Evolutionary conservation across 495 filamentous ascomycete species (phyloP).

Genomic region (Annulohypoxylon nitens): DNA sequence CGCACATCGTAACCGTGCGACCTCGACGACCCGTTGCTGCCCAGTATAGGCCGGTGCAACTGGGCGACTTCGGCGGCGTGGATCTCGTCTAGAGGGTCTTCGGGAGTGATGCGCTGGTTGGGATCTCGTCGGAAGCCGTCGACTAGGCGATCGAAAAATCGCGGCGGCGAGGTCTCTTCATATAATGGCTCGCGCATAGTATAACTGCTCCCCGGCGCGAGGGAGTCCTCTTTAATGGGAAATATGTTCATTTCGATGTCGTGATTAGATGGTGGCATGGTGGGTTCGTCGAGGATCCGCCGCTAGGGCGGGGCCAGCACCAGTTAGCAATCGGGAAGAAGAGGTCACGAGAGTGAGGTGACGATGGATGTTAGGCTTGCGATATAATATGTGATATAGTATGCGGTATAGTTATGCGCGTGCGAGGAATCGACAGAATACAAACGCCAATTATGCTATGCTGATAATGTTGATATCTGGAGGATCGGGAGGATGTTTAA

Average conservation of each 20-base stretch:
- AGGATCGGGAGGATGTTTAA: background rate
- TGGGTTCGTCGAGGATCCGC: constrained; percentile 27
- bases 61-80: constrained; percentile 46
- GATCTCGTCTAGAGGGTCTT: constrained; percentile 65
- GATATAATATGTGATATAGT: background rate
- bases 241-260: constrained; percentile 56
- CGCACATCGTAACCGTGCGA: constrained; percentile 78
- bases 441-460: background rate
- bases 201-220: constrained; percentile 56
- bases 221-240: constrained; percentile 56
- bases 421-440: background rate
- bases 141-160: constrained; percentile 65
- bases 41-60: constrained; percentile 42
- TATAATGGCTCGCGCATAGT: constrained; percentile 58
- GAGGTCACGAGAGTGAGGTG: background rate
- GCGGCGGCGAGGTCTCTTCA: constrained; percentile 44
- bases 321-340: constrained; percentile 4
- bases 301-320: constrained; percentile 16
- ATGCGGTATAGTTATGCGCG: background rate
- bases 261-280: constrained; percentile 49
- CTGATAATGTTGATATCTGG: background rate
- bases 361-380: background rate
- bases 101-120: constrained; percentile 69
- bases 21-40: constrained; percentile 28
- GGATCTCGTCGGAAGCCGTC: constrained; percentile 90